Percentiles rank a stretch among this genome's conserved stretches.
Evolutionary conservation across 1,284 basidiomycete species (phyloP).

Genomic region (Sanghuangporus weigelae): DNA sequence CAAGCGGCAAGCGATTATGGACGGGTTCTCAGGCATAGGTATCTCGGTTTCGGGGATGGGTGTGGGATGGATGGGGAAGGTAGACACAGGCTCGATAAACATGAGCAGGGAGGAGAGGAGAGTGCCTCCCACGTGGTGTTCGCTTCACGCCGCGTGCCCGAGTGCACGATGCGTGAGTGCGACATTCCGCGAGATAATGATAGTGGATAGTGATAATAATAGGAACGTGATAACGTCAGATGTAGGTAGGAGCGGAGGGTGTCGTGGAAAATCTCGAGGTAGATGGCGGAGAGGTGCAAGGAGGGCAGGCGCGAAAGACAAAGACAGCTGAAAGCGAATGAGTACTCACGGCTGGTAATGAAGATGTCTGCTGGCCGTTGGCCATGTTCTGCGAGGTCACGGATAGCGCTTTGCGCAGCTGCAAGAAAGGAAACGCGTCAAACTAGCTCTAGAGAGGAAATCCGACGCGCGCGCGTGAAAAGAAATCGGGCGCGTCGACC

Average conservation of each 20-base stretch:
- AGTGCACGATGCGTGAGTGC: too few relatives aligned
- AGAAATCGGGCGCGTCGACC: neutral
- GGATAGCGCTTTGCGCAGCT: constrained; percentile 17
- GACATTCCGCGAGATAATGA: too few relatives aligned
- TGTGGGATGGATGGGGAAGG: neutral
- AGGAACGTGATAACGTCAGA: too few relatives aligned
- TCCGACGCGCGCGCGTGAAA: neutral
- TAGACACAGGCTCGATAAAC: neutral
- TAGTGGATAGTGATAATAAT: too few relatives aligned
- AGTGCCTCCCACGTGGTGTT: too few relatives aligned
- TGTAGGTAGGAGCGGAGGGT: too few relatives aligned
- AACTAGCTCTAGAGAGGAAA: neutral
- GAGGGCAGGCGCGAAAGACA: neutral
- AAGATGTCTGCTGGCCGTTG: neutral
- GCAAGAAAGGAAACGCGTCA: neutral
- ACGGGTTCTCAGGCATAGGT: neutral
- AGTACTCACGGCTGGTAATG: neutral
- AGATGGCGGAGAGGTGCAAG: neutral
- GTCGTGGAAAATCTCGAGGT: neutral
- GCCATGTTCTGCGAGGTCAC: constrained; percentile 14
- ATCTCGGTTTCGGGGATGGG: neutral
- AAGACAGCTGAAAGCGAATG: neutral
- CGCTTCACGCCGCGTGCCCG: too few relatives aligned
- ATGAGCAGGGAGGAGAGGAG: neutral
- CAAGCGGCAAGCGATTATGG: neutral